A percentile compares a stretch with the other conserved stretches of the same genome.
Conservation (phyloP, 768 basidiomycete genomes). For the Solioccasus polychromus region DNA sequence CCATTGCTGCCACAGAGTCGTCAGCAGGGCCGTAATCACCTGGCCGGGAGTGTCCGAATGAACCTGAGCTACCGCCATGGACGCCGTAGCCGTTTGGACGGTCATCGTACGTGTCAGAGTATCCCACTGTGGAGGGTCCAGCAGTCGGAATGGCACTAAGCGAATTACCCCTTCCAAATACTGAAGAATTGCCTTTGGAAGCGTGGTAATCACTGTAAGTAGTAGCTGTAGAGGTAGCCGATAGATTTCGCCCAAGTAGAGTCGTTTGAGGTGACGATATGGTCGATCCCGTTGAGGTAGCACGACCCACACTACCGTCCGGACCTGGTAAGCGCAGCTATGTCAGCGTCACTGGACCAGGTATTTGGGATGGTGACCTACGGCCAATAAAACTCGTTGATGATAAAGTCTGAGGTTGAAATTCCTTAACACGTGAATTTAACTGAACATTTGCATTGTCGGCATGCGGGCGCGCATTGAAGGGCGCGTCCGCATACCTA, state of each 20-base stretch:
- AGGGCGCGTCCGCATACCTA: slow-evolving; percentile 16
- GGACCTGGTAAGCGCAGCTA: slow-evolving; percentile 10
- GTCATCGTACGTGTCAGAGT: slow-evolving; percentile 13
- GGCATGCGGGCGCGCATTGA: slow-evolving; percentile 11
- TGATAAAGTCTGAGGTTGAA: slow-evolving; percentile 15
- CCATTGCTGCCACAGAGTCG: slow-evolving; percentile 17
- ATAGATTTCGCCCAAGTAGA: slow-evolving; percentile 23
- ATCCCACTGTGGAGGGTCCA: slow-evolving; percentile 24
- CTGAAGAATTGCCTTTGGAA: slow-evolving; percentile 16
- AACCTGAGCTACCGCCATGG: slow-evolving; percentile 24
- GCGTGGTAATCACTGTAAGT: slow-evolving; percentile 17
- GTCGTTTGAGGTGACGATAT: slow-evolving; percentile 26
- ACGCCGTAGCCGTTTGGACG: slow-evolving; percentile 19
- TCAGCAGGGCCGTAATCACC: slow-evolving; percentile 18
- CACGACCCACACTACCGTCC: slow-evolving; percentile 21
- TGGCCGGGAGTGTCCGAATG: slow-evolving; percentile 22
- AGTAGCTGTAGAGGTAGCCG: slow-evolving; percentile 26
- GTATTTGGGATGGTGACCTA: slow-evolving; percentile 14
- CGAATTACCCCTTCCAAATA: slow-evolving; percentile 15
- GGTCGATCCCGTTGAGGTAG: slow-evolving; percentile 30
- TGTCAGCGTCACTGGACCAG: slow-evolving; percentile 2
- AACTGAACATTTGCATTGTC: slow-evolving; percentile 6
- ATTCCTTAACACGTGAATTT: slow-evolving; percentile 19
- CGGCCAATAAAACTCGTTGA: slow-evolving; percentile 22
- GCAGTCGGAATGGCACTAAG: slow-evolving; percentile 14